Evolutionary conservation across 495 filamentous ascomycete genomes (phyloP).

Genomic region (Penicillium argentinense): DNA sequence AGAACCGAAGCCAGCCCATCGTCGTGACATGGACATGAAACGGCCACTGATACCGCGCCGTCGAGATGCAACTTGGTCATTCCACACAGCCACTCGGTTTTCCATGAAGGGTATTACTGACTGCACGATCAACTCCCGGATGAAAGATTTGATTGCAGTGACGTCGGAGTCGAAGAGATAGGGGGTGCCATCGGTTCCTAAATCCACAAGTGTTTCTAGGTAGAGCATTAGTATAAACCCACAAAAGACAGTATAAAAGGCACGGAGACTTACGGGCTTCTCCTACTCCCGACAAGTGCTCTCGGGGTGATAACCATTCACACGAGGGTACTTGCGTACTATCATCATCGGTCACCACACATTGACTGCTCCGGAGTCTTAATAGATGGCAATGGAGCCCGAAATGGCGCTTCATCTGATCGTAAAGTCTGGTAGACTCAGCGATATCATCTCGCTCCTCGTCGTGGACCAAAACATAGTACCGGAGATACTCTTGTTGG

Average conservation of each 20-base stretch:
- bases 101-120: slow-evolving; percentile 96
- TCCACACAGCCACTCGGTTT: slow-evolving; percentile 84
- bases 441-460: slow-evolving; percentile 90
- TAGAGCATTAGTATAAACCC: slow-evolving; percentile 17
- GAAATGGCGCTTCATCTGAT: slow-evolving; percentile 97
- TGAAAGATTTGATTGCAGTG: slow-evolving; percentile 79
- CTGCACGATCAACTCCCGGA: slow-evolving; percentile 90
- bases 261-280: slow-evolving; percentile 49
- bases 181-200: slow-evolving; percentile 63
- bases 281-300: slow-evolving; percentile 74
- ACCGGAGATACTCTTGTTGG: slow-evolving; percentile 83
- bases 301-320: slow-evolving; percentile 86
- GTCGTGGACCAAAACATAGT: slow-evolving; percentile 97
- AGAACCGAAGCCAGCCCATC: slow-evolving; percentile 78
- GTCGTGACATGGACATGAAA: slow-evolving; percentile 88
- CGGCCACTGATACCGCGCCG: slow-evolving; percentile 82
- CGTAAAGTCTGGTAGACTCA: slow-evolving; percentile 83
- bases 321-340: slow-evolving; percentile 73
- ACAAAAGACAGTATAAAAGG: not conserved
- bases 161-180: slow-evolving; percentile 92
- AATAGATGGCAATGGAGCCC: slow-evolving; percentile 94
- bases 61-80: slow-evolving; percentile 93
- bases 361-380: slow-evolving; percentile 77
- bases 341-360: slow-evolving; percentile 90
- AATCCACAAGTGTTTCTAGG: slow-evolving; percentile 52